These are phyloP conservation scores for Coffea humblotiana DNA, from an alignment of 305 asterid species.

Conservation along the genomic window DNA sequence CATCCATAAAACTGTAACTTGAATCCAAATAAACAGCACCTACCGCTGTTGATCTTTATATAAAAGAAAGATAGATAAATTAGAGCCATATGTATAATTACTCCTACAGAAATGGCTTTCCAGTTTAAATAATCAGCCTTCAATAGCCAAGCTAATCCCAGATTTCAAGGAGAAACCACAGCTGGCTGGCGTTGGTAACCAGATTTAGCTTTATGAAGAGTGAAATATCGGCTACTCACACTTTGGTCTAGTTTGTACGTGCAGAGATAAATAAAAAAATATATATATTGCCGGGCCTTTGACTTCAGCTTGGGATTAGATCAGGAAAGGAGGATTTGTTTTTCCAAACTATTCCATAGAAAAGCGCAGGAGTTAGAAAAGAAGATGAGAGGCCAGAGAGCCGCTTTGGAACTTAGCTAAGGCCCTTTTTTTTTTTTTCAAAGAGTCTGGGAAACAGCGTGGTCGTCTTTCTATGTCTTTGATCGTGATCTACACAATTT, in stretches of 20 bases:
- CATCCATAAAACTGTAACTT: too few relatives aligned
- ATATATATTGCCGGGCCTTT: not conserved
- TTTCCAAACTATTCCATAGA: not conserved
- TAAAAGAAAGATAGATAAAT: not conserved
- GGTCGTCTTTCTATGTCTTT: not conserved
- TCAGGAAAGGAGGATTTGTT: not conserved
- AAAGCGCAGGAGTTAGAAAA: not conserved
- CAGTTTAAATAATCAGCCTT: not conserved
- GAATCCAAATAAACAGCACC: not conserved
- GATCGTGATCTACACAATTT: conserved; percentile 1
- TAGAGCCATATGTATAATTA: too few relatives aligned
- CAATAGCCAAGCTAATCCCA: not conserved
- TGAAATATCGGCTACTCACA: not conserved
- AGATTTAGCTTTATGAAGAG: not conserved
- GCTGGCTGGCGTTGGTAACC: not conserved
- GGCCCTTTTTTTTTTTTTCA: not conserved
- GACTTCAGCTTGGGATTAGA: not conserved
- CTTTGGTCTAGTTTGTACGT: not conserved
- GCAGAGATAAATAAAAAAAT: too few relatives aligned
- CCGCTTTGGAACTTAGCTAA: not conserved
- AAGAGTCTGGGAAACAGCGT: not conserved
- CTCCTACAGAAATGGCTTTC: not conserved
- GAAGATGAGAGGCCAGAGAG: not conserved
- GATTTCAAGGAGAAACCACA: too few relatives aligned
- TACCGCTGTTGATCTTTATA: not conserved